Percentiles rank a stretch among this genome's conserved stretches.
These are phyloP conservation scores for Pichia exigua DNA, from an alignment of 805 yeast species.

Conservation along the genomic window DNA sequence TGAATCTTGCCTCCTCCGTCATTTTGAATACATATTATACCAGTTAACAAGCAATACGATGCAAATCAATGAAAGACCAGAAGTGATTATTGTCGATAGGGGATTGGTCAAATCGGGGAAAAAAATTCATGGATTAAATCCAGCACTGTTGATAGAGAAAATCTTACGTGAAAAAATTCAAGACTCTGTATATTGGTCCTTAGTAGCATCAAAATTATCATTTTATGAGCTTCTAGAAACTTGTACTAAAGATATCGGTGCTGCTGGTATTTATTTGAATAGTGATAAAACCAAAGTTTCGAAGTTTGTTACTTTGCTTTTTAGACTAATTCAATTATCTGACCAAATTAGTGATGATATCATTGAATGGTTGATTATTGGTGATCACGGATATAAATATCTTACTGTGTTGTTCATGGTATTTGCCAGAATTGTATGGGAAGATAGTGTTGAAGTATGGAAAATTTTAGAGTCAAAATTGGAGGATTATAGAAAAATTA, in stretches of 20 bases:
- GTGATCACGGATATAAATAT: conserved; percentile 70
- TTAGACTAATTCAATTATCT: conserved; percentile 65
- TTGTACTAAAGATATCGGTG: conserved; percentile 29
- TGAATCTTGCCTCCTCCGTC: not conserved
- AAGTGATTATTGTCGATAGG: conserved; percentile 26
- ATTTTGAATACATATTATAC: too few relatives aligned
- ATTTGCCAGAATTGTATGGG: conserved; percentile 46
- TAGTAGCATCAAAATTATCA: conserved; percentile 43
- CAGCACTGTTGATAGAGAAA: conserved; percentile 47
- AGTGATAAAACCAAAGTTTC: conserved; percentile 48
- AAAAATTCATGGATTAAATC: conserved; percentile 37
- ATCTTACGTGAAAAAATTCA: conserved; percentile 49
- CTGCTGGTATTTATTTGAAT: conserved; percentile 39
- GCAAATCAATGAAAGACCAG: not conserved
- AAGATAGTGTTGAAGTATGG: conserved; percentile 9
- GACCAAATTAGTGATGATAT: conserved; percentile 51
- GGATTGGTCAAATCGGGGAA: conserved; percentile 25
- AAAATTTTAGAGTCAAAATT: conserved; percentile 44
- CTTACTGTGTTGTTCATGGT: conserved; percentile 59
- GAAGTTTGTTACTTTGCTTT: conserved; percentile 67
- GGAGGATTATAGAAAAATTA: conserved; percentile 63
- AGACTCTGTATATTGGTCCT: conserved; percentile 53
- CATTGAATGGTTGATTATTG: conserved; percentile 39
- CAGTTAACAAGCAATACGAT: not conserved
- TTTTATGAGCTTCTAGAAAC: conserved; percentile 38